Conservation (phyloP, 2,329 filamentous ascomycete genomes). For the Calycina marina region DNA sequence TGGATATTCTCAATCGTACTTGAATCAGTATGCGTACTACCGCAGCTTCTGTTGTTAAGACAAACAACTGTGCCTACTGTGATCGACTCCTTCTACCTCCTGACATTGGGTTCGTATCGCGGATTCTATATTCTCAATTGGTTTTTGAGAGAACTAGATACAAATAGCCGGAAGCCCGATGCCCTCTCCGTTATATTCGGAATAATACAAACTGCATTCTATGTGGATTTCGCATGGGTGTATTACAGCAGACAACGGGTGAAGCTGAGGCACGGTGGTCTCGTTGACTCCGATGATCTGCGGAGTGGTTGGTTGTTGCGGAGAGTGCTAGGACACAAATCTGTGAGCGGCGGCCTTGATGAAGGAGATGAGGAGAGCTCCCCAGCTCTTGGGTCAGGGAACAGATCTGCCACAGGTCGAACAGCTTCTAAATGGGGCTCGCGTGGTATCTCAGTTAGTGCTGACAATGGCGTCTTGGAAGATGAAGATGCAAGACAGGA, state of each 20-base stretch:
- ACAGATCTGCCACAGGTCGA: conserved; percentile 3
- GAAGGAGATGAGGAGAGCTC: conserved; percentile 15
- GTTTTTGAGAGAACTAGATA: conserved; percentile 55
- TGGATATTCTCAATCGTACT: conserved; percentile 87
- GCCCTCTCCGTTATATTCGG: conserved; percentile 73
- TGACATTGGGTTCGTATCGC: conserved; percentile 76
- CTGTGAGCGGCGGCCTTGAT: conserved; percentile 32
- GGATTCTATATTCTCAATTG: conserved; percentile 85
- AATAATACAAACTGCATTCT: conserved; percentile 75
- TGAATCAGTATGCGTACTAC: conserved; percentile 80
- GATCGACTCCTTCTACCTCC: conserved; percentile 90
- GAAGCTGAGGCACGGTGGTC: conserved; percentile 75
- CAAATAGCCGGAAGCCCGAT: conserved; percentile 46
- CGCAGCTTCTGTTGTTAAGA: conserved; percentile 78
- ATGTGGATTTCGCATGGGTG: conserved; percentile 92
- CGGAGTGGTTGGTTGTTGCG: conserved; percentile 72
- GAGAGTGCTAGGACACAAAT: conserved; percentile 56
- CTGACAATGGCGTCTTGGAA: conserved; percentile 44
- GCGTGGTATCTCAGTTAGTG: conserved; percentile 50
- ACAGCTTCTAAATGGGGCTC: conserved; percentile 35
- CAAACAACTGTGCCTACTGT: conserved; percentile 94
- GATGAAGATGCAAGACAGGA: conserved; percentile 29
- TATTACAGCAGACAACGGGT: conserved; percentile 89
- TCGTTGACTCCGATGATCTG: conserved; percentile 84
- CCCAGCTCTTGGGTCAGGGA: conserved; percentile 7